Evolutionary conservation across 163 green algal genomes (phyloP), one percentile per base, ranked within the genome.

Genomic region (Chlamydomonas reinhardtii): DNA sequence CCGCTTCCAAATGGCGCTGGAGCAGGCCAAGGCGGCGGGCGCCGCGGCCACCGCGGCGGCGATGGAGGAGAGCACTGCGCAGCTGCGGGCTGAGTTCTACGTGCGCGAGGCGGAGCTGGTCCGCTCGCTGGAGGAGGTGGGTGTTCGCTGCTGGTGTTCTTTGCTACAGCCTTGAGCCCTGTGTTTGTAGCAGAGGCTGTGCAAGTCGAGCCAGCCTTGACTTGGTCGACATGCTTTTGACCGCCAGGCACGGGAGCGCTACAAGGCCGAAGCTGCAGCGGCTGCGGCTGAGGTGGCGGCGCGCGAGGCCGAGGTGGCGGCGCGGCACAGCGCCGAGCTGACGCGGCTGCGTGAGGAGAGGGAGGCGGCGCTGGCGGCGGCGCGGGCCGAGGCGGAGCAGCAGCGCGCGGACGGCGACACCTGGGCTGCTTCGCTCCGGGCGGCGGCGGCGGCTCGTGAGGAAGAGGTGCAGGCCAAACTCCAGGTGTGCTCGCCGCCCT

Each of bases 71-170:
- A 83, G 37, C 76, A 37, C 37, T 2, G 76, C 62, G 1, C 61
- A 43, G 61, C 27, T 64, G 76, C 76, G 76, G 27, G 76, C 76
- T 0, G 62, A 83, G 25, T 74, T 48, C 1, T 83, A 83, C 37
- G 76, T 83, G 24, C 61, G 76, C 3, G 76, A 83, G 62, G 76
- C 76, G 24, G 37, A 74, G 61, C 76, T 83, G 29, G 20, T 66
- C 1, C 25, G 62, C 0, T 9, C 27, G n/a, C 54, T 83, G 6
- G 59, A 82, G 75, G 32, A 61, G n/a, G 75, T 70, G 71, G 9
- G 35, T 16, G 31, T 48, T 48, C 39, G 8, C 39, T 14, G 39
- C 39, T 48, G 39, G n/a, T n/a, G n/a, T n/a, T n/a, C n/a, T n/a
- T n/a, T n/a, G n/a, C n/a, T n/a, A n/a, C n/a, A n/a, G n/a, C n/a